Percentiles rank a stretch among this genome's conserved stretches.
Conservation (phyloP, 2,329 filamentous ascomycete genomes). For the Penicillium brevicompactum region DNA sequence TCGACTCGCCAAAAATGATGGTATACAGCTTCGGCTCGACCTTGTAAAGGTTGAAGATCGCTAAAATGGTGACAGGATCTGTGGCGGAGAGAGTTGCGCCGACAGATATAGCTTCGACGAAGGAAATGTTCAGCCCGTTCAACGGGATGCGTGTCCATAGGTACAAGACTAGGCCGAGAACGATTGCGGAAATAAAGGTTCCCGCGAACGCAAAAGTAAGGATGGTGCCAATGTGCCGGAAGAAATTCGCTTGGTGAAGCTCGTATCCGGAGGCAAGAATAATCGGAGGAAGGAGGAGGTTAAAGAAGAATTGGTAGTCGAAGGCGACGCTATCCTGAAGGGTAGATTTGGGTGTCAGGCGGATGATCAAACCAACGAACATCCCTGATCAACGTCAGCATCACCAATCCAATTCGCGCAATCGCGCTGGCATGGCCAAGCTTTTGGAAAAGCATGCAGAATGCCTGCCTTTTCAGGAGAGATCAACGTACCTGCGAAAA, state of each 20-base stretch:
- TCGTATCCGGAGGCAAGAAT: slow-evolving; percentile 97
- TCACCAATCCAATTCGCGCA: background rate
- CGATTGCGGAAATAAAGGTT: slow-evolving; percentile 95
- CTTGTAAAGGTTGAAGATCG: slow-evolving; percentile 99
- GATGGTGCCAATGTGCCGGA: slow-evolving; percentile 96
- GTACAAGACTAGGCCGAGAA: slow-evolving; percentile 85
- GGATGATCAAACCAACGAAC: slow-evolving; percentile 87
- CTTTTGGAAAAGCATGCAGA: background rate
- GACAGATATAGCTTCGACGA: slow-evolving; percentile 94
- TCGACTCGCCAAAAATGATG: slow-evolving; percentile 97
- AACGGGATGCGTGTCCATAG: slow-evolving; percentile 86
- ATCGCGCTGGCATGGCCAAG: background rate
- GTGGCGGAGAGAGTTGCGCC: slow-evolving; percentile 95
- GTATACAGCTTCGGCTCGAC: slow-evolving; percentile 98
- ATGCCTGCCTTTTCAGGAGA: background rate
- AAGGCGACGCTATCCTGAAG: slow-evolving; percentile 93
- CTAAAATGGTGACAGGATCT: slow-evolving; percentile 94
- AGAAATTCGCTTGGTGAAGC: slow-evolving; percentile 97
- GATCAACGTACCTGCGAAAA: slow-evolving; percentile 75
- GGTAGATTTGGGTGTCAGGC: slow-evolving; percentile 76
- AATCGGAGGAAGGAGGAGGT: slow-evolving; percentile 95
- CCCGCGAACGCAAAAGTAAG: slow-evolving; percentile 96
- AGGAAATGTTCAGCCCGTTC: slow-evolving; percentile 81
- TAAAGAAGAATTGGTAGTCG: slow-evolving; percentile 99
- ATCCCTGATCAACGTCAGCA: slow-evolving; percentile 64